Percentiles rank a stretch among this genome's conserved stretches.
Conservation (phyloP, 23 red algal species). For the Gracilariopsis chorda region DNA sequence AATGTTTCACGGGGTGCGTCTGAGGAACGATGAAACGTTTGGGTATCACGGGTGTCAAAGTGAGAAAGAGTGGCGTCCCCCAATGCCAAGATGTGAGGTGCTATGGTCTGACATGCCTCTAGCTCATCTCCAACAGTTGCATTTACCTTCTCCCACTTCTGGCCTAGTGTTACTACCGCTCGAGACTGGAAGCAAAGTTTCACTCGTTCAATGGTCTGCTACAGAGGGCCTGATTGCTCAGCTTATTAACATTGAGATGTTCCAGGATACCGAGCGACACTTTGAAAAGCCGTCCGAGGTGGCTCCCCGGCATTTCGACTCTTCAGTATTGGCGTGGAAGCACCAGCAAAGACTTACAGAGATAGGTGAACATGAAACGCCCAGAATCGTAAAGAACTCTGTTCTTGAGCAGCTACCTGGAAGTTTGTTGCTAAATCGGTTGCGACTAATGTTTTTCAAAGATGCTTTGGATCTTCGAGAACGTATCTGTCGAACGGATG, state of each 20-base stretch:
- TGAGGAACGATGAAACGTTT: neutral
- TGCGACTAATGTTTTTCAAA: neutral
- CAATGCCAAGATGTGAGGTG: neutral
- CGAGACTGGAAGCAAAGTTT: neutral
- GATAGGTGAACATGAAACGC: neutral
- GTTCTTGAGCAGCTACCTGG: neutral
- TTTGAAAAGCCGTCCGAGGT: neutral
- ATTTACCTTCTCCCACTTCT: neutral
- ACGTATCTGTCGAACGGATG: neutral
- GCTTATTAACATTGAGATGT: neutral
- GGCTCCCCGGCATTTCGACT: neutral
- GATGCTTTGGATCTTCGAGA: neutral
- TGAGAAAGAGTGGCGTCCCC: neutral
- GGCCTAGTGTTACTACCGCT: neutral
- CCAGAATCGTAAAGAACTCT: neutral
- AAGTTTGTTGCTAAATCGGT: neutral
- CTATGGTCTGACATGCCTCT: conserved; percentile 40
- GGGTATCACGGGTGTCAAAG: neutral
- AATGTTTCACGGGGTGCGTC: conserved; percentile 9
- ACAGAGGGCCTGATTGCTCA: conserved; percentile 4
- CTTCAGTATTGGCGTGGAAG: neutral
- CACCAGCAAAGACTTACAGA: neutral
- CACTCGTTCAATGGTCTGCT: conserved; percentile 3
- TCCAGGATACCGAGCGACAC: neutral
- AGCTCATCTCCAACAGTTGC: neutral